phyloP scores from a whole-genome alignment of 345 rosid species.

The Iberis pinnata region DNA sequence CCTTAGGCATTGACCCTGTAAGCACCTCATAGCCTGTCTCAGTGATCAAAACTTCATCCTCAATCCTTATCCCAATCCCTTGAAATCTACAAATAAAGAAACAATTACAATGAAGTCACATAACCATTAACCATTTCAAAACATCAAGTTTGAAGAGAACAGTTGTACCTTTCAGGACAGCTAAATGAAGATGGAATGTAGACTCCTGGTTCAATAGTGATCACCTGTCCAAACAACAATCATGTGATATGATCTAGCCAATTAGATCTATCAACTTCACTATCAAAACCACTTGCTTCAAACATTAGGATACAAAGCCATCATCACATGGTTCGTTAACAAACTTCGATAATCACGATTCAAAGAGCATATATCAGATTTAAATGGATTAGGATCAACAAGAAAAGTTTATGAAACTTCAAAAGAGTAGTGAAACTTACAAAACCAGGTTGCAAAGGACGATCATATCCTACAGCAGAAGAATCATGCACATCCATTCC shows the following conservation, averaged over 20 bases:
- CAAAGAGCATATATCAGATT: background rate
- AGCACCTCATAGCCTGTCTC: slow-evolving; percentile 90
- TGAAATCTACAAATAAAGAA: slow-evolving; percentile 46
- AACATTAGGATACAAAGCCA: no score
- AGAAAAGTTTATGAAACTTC: background rate
- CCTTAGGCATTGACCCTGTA: slow-evolving; percentile 94
- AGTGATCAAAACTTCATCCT: slow-evolving; percentile 92
- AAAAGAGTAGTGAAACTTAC: slow-evolving; percentile 44
- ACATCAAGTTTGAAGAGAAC: background rate
- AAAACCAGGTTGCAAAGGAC: slow-evolving; percentile 79
- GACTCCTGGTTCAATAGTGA: slow-evolving; percentile 95
- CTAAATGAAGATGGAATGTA: slow-evolving; percentile 59
- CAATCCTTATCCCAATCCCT: slow-evolving; percentile 89
- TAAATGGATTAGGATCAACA: slow-evolving; percentile 7
- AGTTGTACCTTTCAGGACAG: slow-evolving; percentile 59
- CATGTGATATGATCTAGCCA: background rate
- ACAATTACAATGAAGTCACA: background rate
- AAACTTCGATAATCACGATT: no score
- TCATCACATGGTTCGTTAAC: no score
- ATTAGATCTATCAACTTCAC: no score
- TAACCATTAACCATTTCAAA: background rate
- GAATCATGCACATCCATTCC: slow-evolving; percentile 99
- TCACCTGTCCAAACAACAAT: slow-evolving; percentile 48
- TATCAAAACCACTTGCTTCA: no score
- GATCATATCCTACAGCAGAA: slow-evolving; percentile 58